Percentiles rank a stretch among this genome's conserved stretches.
phyloP scores from a whole-genome alignment of 805 yeast genomes.

The Lachancea lanzarotensis region DNA sequence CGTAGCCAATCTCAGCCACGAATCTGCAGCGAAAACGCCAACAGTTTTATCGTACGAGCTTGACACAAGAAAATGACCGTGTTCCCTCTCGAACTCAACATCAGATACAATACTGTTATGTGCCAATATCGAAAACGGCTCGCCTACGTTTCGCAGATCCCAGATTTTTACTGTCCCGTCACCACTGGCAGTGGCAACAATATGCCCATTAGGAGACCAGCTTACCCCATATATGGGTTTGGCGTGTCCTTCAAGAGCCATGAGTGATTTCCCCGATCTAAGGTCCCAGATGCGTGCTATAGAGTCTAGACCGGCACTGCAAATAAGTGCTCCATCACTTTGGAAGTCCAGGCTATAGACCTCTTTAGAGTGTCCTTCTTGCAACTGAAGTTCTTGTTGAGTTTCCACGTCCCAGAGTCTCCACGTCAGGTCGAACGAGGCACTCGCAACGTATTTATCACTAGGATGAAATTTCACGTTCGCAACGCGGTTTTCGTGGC shows the following conservation, averaged over 20 bases:
- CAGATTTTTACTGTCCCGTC: constrained; percentile 77
- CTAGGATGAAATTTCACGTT: constrained; percentile 60
- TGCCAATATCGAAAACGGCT: constrained; percentile 51
- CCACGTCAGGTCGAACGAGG: constrained; percentile 87
- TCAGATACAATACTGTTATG: constrained; percentile 70
- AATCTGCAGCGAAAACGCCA: constrained; percentile 59
- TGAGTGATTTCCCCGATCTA: constrained; percentile 62
- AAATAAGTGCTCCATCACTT: constrained; percentile 68
- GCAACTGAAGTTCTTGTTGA: constrained; percentile 48
- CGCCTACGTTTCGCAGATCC: constrained; percentile 61
- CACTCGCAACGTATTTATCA: constrained; percentile 50
- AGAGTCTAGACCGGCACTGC: constrained; percentile 76
- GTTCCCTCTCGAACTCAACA: constrained; percentile 42
- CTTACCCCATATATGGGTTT: constrained; percentile 63
- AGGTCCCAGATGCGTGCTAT: constrained; percentile 78
- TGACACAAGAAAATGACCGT: constrained; percentile 49
- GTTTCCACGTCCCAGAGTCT: constrained; percentile 69
- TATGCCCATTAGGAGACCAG: constrained; percentile 73
- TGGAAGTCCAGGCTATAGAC: constrained; percentile 59
- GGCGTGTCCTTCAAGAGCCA: constrained; percentile 58
- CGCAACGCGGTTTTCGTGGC: constrained; percentile 57
- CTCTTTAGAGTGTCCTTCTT: constrained; percentile 82
- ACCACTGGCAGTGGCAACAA: constrained; percentile 75
- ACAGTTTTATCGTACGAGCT: constrained; percentile 67
- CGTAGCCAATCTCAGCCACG: constrained; percentile 53